phyloP scores from a whole-genome alignment of 345 rosid genomes.

The Melaleuca quinquenervia region DNA sequence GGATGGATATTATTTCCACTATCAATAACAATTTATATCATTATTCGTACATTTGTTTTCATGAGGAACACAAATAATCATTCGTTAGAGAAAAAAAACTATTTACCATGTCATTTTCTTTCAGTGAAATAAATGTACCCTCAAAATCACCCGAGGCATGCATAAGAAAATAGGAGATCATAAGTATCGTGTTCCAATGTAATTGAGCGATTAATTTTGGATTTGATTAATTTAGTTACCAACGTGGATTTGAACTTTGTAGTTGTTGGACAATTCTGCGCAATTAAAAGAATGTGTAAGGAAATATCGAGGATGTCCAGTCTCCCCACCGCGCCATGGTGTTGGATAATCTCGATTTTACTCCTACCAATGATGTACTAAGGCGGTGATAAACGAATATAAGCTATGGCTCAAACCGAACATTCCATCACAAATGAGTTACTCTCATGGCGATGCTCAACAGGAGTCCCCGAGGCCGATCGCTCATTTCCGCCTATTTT shows the following conservation, averaged over 20 bases:
- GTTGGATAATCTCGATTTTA: not conserved
- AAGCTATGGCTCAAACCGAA: not conserved
- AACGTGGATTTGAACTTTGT: not conserved
- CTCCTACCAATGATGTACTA: too few relatives aligned
- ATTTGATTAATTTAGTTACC: not conserved
- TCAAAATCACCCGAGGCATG: not conserved
- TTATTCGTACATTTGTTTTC: not conserved
- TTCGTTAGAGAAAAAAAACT: not conserved
- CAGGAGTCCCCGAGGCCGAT: not conserved
- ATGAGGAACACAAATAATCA: not conserved
- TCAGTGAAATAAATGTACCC: not conserved
- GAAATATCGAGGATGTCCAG: not conserved
- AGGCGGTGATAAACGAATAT: not conserved
- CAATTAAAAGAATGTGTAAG: not conserved
- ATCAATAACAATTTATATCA: not conserved
- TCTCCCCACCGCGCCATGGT: not conserved
- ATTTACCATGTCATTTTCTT: not conserved
- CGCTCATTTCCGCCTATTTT: too few relatives aligned
- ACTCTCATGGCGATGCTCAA: not conserved
- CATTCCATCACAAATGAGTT: too few relatives aligned
- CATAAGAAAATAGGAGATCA: not conserved
- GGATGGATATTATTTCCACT: not conserved
- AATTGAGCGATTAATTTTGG: not conserved
- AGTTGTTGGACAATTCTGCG: not conserved
- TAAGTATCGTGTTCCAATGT: not conserved